These are phyloP conservation scores for Venturia aucupariae DNA, from an alignment of 2,329 filamentous ascomycete species.

Conservation along the genomic window DNA sequence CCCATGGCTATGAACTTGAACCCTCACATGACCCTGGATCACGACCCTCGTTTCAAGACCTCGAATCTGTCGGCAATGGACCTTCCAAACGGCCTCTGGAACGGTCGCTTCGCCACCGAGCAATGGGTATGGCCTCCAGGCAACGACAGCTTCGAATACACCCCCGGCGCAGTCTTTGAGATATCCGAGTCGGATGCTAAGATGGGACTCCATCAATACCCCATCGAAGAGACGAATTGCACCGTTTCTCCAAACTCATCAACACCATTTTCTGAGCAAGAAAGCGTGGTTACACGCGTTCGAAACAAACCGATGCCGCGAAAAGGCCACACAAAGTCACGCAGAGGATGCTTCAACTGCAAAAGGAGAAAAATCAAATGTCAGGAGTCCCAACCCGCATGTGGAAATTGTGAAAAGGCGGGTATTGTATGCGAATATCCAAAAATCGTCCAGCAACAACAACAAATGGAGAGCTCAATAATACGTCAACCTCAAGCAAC, in stretches of 20 bases:
- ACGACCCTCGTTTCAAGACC: background rate
- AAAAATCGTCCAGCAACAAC: slow-evolving; percentile 26
- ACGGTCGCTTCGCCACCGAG: background rate
- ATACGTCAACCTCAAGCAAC: slow-evolving; percentile 19
- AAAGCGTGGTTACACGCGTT: background rate
- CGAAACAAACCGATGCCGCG: slow-evolving; percentile 14
- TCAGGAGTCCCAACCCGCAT: slow-evolving; percentile 55
- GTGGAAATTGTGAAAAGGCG: slow-evolving; percentile 54
- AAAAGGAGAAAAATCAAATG: slow-evolving; percentile 61
- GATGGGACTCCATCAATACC: background rate
- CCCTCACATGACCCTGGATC: background rate
- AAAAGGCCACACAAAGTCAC: slow-evolving; percentile 52
- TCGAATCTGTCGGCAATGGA: background rate
- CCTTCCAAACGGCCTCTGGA: background rate
- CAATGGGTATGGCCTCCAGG: background rate
- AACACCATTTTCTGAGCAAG: background rate
- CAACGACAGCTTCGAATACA: background rate
- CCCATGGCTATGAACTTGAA: background rate
- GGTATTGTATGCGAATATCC: slow-evolving; percentile 57
- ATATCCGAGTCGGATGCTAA: background rate
- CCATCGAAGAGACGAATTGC: background rate
- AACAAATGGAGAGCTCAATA: slow-evolving; percentile 22
- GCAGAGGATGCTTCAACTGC: slow-evolving; percentile 58
- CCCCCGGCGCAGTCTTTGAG: slow-evolving; percentile 2
- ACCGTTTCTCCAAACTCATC: background rate